Base-by-base conservation (phyloP, 208 protist genomes). In the Crithidia expoeki region DNA sequence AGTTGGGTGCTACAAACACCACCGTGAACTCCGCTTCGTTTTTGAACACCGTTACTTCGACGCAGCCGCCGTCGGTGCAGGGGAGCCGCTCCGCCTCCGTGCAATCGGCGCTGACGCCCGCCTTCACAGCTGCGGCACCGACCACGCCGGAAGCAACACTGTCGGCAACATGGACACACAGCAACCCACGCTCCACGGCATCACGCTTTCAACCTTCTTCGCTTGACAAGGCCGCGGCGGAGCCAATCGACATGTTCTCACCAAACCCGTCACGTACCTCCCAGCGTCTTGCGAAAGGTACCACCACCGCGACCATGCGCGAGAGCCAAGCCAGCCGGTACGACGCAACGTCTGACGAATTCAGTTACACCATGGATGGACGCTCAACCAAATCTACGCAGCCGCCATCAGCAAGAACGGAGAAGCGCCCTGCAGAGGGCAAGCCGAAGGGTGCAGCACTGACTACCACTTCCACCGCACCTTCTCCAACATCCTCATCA, bases 1-100 rank as follows among this genome's bases (percentile, higher is more conserved):
- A 57, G 17, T 25, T 64, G 27, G 34, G 34, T 14, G 62, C 25
- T 30, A 58, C 47, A 11, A 16, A 7, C 32, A 60, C 60, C 17
- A 62, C 53, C 32, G 10, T 65, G 44, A 63, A 59, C 55, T 63
- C 70, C 14, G 42, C 40, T 11, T 63, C 70, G 2, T 27, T 68
- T 14, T 6, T 49, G n/a, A 38, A 38, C 33, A 68, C 61, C 23
- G 7, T 57, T 36, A 16, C 23, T 46, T 69, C 70, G 3, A 64
- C 46, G n/a, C 61, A 68, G 44, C 62, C 62, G 55, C 62, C 62
- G 32, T 67, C 68, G 7, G 16, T 25, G 27, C 55, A 46, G 4
- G 58, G 47, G 12, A 68, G 60, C 30, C 60, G 58, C 12, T 68
- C 60, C 3, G 46, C 60, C 30, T 68, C 68, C 3, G 33, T 27